Evolutionary conservation across 83 land plant genomes (phyloP).

Genomic region (Thuja plicata): DNA sequence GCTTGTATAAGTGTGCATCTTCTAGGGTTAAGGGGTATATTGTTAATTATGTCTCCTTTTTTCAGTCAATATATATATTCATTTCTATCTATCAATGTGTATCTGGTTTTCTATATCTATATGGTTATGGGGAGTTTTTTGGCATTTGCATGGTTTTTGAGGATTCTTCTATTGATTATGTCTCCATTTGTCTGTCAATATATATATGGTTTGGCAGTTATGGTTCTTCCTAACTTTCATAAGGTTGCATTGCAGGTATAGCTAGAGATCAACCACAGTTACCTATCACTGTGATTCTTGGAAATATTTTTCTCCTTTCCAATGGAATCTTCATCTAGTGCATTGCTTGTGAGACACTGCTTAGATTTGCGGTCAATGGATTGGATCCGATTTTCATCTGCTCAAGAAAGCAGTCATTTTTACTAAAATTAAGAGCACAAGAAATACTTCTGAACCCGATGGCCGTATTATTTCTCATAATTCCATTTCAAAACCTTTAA

Average conservation of each 20-base stretch:
- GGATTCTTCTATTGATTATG: background rate
- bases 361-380: background rate
- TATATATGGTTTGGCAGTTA: background rate
- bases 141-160: background rate
- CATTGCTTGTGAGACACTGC: background rate
- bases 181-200: background rate
- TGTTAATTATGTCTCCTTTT: background rate
- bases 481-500: background rate
- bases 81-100: background rate
- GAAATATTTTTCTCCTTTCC: background rate
- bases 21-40: background rate
- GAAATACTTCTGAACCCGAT: background rate
- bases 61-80: background rate
- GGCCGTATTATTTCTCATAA: background rate
- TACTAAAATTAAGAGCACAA: background rate
- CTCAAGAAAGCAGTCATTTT: background rate
- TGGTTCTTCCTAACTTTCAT: background rate
- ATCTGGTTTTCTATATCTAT: background rate
- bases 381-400: background rate
- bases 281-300: background rate
- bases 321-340: slow-evolving; percentile 2
- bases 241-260: slow-evolving; percentile 10
- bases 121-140: background rate
- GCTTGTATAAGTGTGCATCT: background rate
- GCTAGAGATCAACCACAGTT: background rate